Base-by-base conservation (phyloP, 768 basidiomycete genomes). In the Termitomyces sp. region DNA sequence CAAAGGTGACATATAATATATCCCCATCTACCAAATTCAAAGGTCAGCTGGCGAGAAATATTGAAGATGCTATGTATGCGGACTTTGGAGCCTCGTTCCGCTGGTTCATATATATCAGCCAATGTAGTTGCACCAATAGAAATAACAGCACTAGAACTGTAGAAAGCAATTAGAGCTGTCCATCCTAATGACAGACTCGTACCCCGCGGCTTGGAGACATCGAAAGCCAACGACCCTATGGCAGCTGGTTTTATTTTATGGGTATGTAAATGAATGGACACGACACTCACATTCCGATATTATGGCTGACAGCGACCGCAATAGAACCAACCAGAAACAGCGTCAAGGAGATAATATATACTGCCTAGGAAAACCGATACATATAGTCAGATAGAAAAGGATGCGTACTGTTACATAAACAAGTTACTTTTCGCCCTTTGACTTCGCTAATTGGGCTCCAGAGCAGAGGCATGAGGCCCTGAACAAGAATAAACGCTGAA, bases 1-100 rank as follows among this genome's bases (percentile, higher is more conserved):
- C 20, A 93, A 79, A 0, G 91, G 91, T 18, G 91, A 86, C 13
- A 85, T 84, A 62, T 89, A 93, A 71, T 86, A 93, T 8, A 91
- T 75, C 1, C 92, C 92, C 82, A 93, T 87, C 79, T 80, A 54
- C 10, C 30, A 3, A 22, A 27, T 53, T 2, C 22, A 49, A 54
- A 40, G 40, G 33, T 61, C 6, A 58, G 49, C 40, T 34, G 27
- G 9, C 20, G 13, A 16, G 27, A 39, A 22, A 20, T 56, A 2
- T 24, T n/a, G 16, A 9, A 45, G 10, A 42, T 7, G 22, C n/a
- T n/a, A 24, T 39, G 8, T n/a, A 33, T 33, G n/a, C 20, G 32
- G 9, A 75, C 78, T 71, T 83, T 88, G 20, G 80, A 83, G 5
- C 92, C 92, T 51, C 91, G 78, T 67, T 91, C 87, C 12, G 78